Percentiles rank a stretch among this genome's conserved stretches.
Evolutionary conservation across 2,329 filamentous ascomycete genomes (phyloP).

Genomic region (Colletotrichum euphorbiae): DNA sequence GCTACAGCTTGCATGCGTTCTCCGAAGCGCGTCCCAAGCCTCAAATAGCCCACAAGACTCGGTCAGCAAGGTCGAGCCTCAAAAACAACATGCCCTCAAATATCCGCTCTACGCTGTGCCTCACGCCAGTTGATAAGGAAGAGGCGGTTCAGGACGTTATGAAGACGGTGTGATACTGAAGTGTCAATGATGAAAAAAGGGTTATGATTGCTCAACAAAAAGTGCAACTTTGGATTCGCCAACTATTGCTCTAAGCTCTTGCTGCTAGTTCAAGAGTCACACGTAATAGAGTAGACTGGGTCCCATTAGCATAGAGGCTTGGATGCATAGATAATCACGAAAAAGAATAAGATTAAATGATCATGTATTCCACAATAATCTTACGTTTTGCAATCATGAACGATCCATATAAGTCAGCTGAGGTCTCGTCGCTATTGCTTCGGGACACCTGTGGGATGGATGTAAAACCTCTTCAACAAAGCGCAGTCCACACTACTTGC

Average conservation of each 20-base stretch:
- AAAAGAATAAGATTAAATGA: slow-evolving; percentile 3
- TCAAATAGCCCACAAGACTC: background rate
- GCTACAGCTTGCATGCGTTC: too few species aligned
- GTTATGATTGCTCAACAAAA: background rate
- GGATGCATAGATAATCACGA: background rate
- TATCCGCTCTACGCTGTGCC: background rate
- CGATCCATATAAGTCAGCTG: too few species aligned
- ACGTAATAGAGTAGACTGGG: slow-evolving; percentile 10
- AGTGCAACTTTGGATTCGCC: background rate
- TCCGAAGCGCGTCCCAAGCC: background rate
- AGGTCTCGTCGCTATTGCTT: too few species aligned
- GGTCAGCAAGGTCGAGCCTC: background rate
- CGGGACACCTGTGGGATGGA: too few species aligned
- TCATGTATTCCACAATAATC: background rate
- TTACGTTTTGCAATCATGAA: too few species aligned
- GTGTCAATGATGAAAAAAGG: background rate
- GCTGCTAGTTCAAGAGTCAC: background rate
- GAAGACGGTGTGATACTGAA: too few species aligned
- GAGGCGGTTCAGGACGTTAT: too few species aligned
- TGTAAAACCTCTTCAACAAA: too few species aligned
- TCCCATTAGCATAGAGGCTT: background rate
- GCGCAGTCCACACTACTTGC: too few species aligned
- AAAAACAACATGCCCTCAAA: background rate
- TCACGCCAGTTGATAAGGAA: background rate
- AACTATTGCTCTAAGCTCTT: background rate